Conservation (phyloP, 352 stramenopile species). For the Phytophthora europaea region DNA sequence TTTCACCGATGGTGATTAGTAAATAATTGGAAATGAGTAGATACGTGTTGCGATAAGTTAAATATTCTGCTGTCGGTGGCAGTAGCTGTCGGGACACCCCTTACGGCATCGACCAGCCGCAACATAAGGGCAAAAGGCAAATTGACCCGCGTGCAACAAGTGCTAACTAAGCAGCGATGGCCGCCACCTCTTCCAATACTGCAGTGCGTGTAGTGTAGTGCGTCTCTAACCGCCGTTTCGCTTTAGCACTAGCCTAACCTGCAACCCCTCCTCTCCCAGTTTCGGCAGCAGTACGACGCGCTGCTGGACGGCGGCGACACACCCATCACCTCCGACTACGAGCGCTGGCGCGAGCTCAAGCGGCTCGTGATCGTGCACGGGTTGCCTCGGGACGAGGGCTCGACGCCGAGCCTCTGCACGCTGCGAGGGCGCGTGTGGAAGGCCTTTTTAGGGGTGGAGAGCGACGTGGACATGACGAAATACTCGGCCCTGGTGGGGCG, state of each 20-base stretch:
- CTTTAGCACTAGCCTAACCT: not conserved
- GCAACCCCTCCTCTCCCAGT: slow-evolving; percentile 1
- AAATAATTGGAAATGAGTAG: too few species aligned
- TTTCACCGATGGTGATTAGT: too few species aligned
- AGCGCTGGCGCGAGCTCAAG: slow-evolving; percentile 85
- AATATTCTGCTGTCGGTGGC: too few species aligned
- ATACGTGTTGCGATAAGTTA: too few species aligned
- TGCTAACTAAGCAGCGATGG: not conserved
- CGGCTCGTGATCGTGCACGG: slow-evolving; percentile 86
- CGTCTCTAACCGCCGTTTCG: not conserved
- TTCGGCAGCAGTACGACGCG: slow-evolving; percentile 36
- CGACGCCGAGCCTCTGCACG: slow-evolving; percentile 51
- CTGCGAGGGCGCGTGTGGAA: slow-evolving; percentile 92
- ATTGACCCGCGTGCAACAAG: not conserved
- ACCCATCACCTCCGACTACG: slow-evolving; percentile 72
- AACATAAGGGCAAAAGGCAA: not conserved
- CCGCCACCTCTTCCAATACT: not conserved
- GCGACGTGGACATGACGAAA: slow-evolving; percentile 59
- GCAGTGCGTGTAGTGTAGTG: not conserved
- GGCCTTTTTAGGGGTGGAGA: slow-evolving; percentile 83
- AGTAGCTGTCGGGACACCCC: too few species aligned
- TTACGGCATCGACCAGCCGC: not conserved
- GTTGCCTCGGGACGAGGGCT: slow-evolving; percentile 61
- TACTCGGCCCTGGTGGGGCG: slow-evolving; percentile 80
- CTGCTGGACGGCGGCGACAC: slow-evolving; percentile 23